Percentiles rank a stretch among this genome's conserved stretches.
phyloP scores from a whole-genome alignment of 768 basidiomycete species.

The Asterophora parasitica region DNA sequence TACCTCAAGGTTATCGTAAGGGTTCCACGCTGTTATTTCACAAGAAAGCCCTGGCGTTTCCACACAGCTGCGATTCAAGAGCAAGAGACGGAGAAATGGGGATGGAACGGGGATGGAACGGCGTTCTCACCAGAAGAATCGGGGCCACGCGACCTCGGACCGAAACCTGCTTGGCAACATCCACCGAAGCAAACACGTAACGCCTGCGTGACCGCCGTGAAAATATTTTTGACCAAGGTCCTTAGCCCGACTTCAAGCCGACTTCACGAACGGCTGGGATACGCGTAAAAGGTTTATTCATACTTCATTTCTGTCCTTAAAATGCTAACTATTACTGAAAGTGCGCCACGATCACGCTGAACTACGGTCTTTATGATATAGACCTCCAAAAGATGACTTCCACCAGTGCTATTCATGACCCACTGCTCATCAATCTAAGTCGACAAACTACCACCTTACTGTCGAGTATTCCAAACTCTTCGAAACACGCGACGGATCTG shows the following conservation, averaged over 20 bases:
- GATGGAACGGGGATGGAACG: too few species aligned
- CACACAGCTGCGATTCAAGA: too few species aligned
- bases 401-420: conserved; percentile 42
- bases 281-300: background rate
- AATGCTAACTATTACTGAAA: background rate
- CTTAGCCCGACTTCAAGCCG: too few species aligned
- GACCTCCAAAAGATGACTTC: conserved; percentile 12
- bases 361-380: conserved; percentile 5
- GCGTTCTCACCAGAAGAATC: too few species aligned
- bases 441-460: conserved; percentile 49
- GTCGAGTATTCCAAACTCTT: conserved; percentile 36
- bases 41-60: too few species aligned
- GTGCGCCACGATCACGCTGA: background rate
- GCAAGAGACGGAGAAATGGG: too few species aligned
- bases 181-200: background rate
- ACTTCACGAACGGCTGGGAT: background rate
- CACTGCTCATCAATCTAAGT: conserved; percentile 53
- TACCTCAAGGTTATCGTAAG: background rate
- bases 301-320: background rate
- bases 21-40: too few species aligned
- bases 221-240: too few species aligned
- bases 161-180: background rate
- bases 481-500: conserved; percentile 34
- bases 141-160: too few species aligned
- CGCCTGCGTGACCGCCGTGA: too few species aligned